These are phyloP conservation scores for Phytophthora fragariae DNA, from an alignment of 352 stramenopile genomes.

Conservation along the genomic window DNA sequence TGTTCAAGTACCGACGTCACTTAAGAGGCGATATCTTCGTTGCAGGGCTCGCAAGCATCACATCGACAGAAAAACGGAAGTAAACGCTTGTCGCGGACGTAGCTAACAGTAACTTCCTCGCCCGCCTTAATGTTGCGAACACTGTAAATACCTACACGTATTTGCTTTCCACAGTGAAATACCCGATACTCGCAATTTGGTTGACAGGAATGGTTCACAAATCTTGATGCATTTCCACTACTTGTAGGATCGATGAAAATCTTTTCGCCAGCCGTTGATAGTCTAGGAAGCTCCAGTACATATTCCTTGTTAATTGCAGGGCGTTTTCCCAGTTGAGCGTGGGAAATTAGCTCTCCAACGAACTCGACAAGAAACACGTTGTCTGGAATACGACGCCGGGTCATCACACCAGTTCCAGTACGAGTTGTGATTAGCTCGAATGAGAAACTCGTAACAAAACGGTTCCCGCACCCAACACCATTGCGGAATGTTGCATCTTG, in stretches of 20 bases:
- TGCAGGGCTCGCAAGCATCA: too few species aligned
- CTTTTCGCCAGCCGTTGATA: neutral
- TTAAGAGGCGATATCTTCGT: too few species aligned
- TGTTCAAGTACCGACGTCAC: too few species aligned
- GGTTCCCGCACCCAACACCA: slow-evolving; percentile 7
- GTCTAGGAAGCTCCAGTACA: neutral
- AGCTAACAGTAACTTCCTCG: neutral
- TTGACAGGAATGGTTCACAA: slow-evolving; percentile 15
- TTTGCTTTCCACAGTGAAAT: slow-evolving; percentile 1
- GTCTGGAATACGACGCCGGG: neutral
- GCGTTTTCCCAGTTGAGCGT: neutral
- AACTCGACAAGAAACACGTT: slow-evolving; percentile 6
- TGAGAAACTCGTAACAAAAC: neutral
- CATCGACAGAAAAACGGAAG: too few species aligned
- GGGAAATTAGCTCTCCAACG: slow-evolving; percentile 1
- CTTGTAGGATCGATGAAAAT: slow-evolving; percentile 5
- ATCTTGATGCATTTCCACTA: slow-evolving; percentile 1
- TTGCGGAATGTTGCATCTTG: neutral
- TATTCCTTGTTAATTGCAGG: neutral
- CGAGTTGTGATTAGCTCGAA: slow-evolving; percentile 6
- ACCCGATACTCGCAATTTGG: slow-evolving; percentile 1
- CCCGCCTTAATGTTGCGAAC: neutral
- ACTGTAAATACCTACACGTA: slow-evolving; percentile 1
- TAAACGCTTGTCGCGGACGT: neutral
- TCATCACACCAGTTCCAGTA: neutral